These are phyloP conservation scores for Leccinum angustisporum DNA, from an alignment of 1,284 basidiomycete genomes.

Conservation along the genomic window DNA sequence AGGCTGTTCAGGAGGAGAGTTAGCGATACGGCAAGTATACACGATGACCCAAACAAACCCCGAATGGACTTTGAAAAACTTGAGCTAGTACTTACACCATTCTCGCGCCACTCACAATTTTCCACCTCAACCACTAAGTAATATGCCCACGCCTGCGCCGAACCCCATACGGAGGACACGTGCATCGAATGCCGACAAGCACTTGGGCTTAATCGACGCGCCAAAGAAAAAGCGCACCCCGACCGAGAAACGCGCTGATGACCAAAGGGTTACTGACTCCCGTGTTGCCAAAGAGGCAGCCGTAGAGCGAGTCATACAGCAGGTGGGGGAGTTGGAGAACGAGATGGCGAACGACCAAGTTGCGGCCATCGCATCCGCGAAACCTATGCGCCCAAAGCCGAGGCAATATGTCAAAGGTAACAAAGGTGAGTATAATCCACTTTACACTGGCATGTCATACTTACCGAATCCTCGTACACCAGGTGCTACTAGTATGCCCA, in stretches of 20 bases:
- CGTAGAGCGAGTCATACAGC: neutral
- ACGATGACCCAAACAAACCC: neutral
- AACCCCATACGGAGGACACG: neutral
- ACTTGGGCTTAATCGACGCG: neutral
- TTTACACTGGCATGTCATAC: neutral
- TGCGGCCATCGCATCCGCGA: neutral
- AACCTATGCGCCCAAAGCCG: neutral
- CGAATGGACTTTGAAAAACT: neutral
- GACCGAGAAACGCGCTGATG: neutral
- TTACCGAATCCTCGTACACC: neutral
- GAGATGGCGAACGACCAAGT: neutral
- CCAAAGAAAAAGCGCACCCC: neutral
- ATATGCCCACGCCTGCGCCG: neutral
- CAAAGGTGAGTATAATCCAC: neutral
- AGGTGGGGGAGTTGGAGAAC: neutral
- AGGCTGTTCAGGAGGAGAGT: too few relatives aligned
- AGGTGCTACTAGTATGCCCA: neutral
- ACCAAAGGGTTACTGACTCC: neutral
- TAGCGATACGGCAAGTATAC: neutral
- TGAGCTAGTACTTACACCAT: neutral
- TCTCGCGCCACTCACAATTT: neutral
- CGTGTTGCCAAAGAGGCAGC: neutral
- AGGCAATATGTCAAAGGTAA: neutral
- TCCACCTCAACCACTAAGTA: neutral
- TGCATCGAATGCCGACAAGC: neutral